Conservation (phyloP, 805 yeast genomes). For the Yamadazyma kitorensis region DNA sequence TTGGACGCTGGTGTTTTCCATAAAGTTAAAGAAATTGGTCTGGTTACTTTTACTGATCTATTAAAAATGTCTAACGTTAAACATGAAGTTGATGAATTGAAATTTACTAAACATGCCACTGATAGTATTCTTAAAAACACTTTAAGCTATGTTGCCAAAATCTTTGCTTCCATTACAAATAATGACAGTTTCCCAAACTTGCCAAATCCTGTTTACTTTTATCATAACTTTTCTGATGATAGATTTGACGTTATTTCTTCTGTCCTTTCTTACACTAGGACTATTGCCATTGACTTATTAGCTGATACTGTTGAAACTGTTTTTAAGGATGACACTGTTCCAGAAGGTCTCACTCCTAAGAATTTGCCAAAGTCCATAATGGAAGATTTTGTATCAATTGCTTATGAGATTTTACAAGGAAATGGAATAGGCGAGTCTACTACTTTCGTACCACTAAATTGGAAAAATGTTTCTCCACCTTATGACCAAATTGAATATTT, state of each 20-base stretch:
- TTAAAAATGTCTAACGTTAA: not conserved
- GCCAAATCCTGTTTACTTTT: conserved; percentile 35
- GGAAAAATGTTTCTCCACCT: conserved; percentile 40
- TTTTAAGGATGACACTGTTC: not conserved
- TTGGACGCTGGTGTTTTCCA: conserved; percentile 50
- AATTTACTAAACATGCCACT: conserved; percentile 18
- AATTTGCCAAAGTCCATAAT: conserved; percentile 35
- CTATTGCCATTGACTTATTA: conserved; percentile 39
- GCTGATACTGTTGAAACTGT: conserved; percentile 16
- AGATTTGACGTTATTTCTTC: conserved; percentile 18
- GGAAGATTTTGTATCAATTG: conserved; percentile 44
- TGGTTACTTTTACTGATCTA: conserved; percentile 4
- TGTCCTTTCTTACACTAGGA: conserved; percentile 39
- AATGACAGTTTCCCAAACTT: conserved; percentile 31
- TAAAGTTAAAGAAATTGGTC: conserved; percentile 24
- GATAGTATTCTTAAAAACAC: conserved; percentile 39
- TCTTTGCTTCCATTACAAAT: conserved; percentile 46
- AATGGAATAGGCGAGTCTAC: conserved; percentile 6
- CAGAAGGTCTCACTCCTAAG: not conserved
- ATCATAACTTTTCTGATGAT: conserved; percentile 11
- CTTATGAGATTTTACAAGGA: conserved; percentile 39
- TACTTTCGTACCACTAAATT: conserved; percentile 30
- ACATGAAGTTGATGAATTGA: conserved; percentile 2
- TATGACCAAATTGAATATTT: conserved; percentile 25
- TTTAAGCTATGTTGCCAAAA: conserved; percentile 40